Conservation (phyloP, 129 eudicot species). For the Ambrosia trifida region DNA sequence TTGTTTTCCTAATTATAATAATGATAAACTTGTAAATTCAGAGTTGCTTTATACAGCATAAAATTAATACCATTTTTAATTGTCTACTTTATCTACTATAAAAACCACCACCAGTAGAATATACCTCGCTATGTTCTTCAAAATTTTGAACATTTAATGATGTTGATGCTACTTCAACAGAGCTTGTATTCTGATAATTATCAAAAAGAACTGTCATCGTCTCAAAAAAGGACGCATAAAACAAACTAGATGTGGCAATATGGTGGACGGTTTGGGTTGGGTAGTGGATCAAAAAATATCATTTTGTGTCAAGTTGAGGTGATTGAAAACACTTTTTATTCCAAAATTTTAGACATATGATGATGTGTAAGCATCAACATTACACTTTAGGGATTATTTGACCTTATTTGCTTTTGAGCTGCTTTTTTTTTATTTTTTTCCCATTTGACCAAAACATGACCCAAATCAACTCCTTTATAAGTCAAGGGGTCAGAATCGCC, state of each 20-base stretch:
- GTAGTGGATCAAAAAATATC: not conserved
- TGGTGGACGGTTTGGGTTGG: not conserved
- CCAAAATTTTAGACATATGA: too few species aligned
- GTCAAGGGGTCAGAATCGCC: not conserved
- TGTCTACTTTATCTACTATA: slow-evolving; percentile 1
- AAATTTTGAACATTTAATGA: not conserved
- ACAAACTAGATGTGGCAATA: not conserved
- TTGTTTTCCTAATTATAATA: slow-evolving; percentile 20
- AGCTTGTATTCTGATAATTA: slow-evolving; percentile 27
- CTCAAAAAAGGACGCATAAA: not conserved
- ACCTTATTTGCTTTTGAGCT: not conserved
- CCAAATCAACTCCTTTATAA: not conserved
- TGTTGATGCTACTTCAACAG: slow-evolving; percentile 20
- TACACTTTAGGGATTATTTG: not conserved
- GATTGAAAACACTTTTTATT: not conserved
- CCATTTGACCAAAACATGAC: not conserved
- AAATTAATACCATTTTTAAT: not conserved
- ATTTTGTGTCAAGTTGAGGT: not conserved
- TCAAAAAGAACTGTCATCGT: not conserved
- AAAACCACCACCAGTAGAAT: not conserved
- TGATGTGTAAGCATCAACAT: not conserved
- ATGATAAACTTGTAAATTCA: slow-evolving; percentile 12
- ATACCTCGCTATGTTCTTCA: slow-evolving; percentile 27
- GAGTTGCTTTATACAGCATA: slow-evolving; percentile 17
- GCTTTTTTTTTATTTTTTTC: not conserved